Conservation (phyloP, 108 stramenopile species). For the Fragilariopsis cylindrus region DNA sequence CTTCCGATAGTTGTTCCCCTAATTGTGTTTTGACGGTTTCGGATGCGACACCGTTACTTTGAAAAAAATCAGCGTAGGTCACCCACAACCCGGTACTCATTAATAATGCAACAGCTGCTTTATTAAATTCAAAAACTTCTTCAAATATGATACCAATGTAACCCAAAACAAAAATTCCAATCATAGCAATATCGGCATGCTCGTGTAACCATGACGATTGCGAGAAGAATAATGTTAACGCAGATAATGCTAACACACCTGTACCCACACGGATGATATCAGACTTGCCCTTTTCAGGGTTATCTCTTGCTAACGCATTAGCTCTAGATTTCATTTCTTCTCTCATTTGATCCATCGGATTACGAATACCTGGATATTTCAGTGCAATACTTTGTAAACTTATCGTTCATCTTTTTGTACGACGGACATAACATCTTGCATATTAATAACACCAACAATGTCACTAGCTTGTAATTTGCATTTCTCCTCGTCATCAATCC, state of each 20-base stretch:
- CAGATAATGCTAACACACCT: slow-evolving; percentile 50
- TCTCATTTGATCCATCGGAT: slow-evolving; percentile 73
- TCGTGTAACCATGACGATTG: slow-evolving; percentile 78
- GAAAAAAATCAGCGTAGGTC: slow-evolving; percentile 89
- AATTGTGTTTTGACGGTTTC: slow-evolving; percentile 72
- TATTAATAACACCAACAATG: slow-evolving; percentile 71
- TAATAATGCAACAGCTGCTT: slow-evolving; percentile 88
- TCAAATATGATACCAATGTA: slow-evolving; percentile 95
- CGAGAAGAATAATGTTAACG: slow-evolving; percentile 62
- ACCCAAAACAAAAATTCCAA: slow-evolving; percentile 87
- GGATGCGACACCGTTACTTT: slow-evolving; percentile 64
- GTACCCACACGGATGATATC: slow-evolving; percentile 74
- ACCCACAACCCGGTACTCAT: slow-evolving; percentile 95
- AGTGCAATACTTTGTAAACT: slow-evolving; percentile 57
- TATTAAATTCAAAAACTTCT: slow-evolving; percentile 93
- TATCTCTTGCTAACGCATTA: slow-evolving; percentile 51
- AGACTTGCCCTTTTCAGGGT: slow-evolving; percentile 65
- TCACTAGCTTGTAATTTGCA: slow-evolving; percentile 2
- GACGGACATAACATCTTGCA: slow-evolving; percentile 80
- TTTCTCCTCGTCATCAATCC: slow-evolving; percentile 29
- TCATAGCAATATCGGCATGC: slow-evolving; percentile 80
- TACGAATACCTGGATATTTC: slow-evolving; percentile 71
- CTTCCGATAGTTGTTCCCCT: slow-evolving; percentile 89
- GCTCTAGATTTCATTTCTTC: slow-evolving; percentile 78
- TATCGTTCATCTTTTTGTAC: slow-evolving; percentile 82